Evolutionary conservation across 163 green algal species (phyloP), one percentile per base, ranked within the genome.

Genomic region (Prototheca wickerhamii): DNA sequence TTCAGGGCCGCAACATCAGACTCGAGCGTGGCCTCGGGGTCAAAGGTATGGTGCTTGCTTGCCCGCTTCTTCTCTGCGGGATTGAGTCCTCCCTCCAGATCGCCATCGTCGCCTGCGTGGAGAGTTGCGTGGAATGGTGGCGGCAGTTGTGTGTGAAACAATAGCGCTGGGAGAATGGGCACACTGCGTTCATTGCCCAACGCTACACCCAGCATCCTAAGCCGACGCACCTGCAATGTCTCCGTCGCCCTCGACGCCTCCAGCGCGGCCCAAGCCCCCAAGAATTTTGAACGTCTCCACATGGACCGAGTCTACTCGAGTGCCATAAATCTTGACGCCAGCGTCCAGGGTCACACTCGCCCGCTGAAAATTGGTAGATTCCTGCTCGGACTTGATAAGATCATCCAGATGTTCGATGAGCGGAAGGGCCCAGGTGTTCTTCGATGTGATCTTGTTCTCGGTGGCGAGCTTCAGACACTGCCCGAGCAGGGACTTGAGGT

Each of bases 401-500:
- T 75, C 72, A 3, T 69, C 74, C 61, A 96, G 79, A 75, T 95
- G 85, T 51, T 94, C 81, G 50, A 96, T 95, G 2, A 96, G 80
- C 23, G 79, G 59, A 40, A 96, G 73, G 35, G 65, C 65, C 89
- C 89, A 96, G 0, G 86, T 91, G 69, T 96, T 96, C 55, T 87
- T 80, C 25, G 84, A 69, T 50, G 76, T 94, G 63, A 96, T 96
- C 67, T 96, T 96, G 77, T 95, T 96, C 62, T 96, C 89, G 17
- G 81, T 80, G 10, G 86, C 84, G 12, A 96, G 78, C 72, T 92
- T 95, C 54, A 95, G 82, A 68, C 81, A 90, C 59, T 89, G 66
- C n/a, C 62, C 62, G 25, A 75, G 65, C 66, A 78, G 68, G 44
- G 49, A 61, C 46, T 69, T 63, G 7, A 75, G 66, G 60, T 78